These are phyloP conservation scores for Spizellomyces sp. DNA, from an alignment of 192 early-diverging fungal species.

Conservation along the genomic window DNA sequence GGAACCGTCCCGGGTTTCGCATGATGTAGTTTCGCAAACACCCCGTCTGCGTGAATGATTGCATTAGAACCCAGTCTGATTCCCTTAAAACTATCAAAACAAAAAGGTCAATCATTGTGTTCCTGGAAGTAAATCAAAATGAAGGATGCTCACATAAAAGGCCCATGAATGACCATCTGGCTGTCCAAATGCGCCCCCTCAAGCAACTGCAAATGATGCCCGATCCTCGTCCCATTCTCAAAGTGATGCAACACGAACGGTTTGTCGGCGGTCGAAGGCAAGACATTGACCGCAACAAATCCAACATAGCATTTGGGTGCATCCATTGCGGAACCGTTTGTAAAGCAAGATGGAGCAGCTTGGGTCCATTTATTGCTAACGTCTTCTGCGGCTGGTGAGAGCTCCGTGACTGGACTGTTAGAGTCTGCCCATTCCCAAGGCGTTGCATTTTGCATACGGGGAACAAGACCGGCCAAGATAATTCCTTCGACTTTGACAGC, in stretches of 20 bases:
- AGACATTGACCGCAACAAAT: constrained; percentile 14
- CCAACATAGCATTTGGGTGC: neutral
- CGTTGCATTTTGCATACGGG: too few species aligned
- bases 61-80: constrained; percentile 1
- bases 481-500: constrained; percentile 23
- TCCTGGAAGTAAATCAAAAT: neutral
- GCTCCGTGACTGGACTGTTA: neutral
- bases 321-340: too few species aligned
- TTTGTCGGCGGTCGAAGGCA: neutral
- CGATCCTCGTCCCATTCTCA: constrained; percentile 11
- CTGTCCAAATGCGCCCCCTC: constrained; percentile 22
- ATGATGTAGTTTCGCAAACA: constrained; percentile 3
- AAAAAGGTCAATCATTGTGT: too few species aligned
- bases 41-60: constrained; percentile 28
- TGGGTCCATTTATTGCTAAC: neutral
- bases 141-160: constrained; percentile 16
- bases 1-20: neutral
- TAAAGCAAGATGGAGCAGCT: too few species aligned
- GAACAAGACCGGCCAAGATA: constrained; percentile 13
- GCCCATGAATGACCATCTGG: constrained; percentile 26
- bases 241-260: constrained; percentile 12
- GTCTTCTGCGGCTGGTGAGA: neutral
- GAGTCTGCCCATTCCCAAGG: neutral
- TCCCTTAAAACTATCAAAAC: constrained; percentile 11
- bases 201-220: constrained; percentile 9